Evolutionary conservation across 2,329 filamentous ascomycete species (phyloP).

Genomic region (Pleomassaria siparia): DNA sequence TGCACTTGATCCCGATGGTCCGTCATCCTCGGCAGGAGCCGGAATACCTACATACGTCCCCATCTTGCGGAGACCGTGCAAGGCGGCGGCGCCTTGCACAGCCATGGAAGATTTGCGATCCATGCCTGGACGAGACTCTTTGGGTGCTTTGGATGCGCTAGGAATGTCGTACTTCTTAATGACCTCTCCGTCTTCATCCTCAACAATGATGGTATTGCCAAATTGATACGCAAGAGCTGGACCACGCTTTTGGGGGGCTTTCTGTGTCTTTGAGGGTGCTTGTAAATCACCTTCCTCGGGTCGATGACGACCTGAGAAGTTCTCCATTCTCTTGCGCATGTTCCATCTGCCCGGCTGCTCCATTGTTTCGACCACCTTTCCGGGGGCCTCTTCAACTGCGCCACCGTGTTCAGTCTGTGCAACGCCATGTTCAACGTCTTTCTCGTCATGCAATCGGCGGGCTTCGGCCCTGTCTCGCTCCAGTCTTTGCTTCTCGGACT

Average conservation of each 20-base stretch:
- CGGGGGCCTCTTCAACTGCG: conserved; percentile 35
- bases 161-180: conserved; percentile 81
- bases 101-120: conserved; percentile 34
- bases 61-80: conserved; percentile 52
- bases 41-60: conserved; percentile 56
- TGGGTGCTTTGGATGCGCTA: conserved; percentile 50
- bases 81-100: conserved; percentile 39
- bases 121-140: conserved; percentile 34
- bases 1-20: conserved; percentile 20
- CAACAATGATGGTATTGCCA: conserved; percentile 86
- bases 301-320: conserved; percentile 47
- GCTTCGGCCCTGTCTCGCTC: conserved; percentile 58
- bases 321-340: conserved; percentile 49
- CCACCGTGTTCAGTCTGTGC: conserved; percentile 53
- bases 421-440: conserved; percentile 45
- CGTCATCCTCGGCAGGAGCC: conserved; percentile 21
- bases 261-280: conserved; percentile 34
- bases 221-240: conserved; percentile 84
- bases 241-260: conserved; percentile 54
- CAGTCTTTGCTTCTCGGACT: conserved; percentile 59
- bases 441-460: conserved; percentile 57
- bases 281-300: conserved; percentile 42
- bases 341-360: conserved; percentile 46
- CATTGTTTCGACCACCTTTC: conserved; percentile 41
- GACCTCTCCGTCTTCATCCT: conserved; percentile 84